Evolutionary conservation across 768 basidiomycete species (phyloP).

Genomic region (Trametes gibbosa): DNA sequence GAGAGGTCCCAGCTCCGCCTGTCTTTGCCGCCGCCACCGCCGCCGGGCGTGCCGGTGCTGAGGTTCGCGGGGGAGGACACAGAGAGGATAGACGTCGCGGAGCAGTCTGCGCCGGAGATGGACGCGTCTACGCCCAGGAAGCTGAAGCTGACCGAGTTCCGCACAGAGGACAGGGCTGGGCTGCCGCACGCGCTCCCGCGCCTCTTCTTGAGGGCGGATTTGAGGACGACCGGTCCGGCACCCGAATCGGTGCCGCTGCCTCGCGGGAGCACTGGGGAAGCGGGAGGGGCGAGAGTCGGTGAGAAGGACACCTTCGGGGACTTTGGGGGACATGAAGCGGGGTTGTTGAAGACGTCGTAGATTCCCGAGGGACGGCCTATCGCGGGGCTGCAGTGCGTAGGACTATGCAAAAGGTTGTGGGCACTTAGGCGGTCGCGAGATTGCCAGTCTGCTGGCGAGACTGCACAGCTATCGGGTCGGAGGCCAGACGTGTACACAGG

Average conservation of each 20-base stretch:
- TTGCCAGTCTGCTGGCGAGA: slow-evolving; percentile 12
- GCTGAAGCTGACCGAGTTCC: slow-evolving; percentile 15
- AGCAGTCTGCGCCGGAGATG: background rate
- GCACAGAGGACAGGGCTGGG: slow-evolving; percentile 13
- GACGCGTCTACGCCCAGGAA: background rate
- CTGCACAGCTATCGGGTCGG: slow-evolving; percentile 13
- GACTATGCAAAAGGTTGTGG: background rate
- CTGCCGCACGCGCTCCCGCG: slow-evolving; percentile 3
- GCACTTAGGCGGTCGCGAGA: background rate
- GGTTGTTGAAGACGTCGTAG: background rate
- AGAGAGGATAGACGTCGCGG: background rate
- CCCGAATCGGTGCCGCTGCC: background rate
- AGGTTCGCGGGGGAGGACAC: background rate
- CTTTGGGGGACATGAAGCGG: background rate
- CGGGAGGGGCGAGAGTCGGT: background rate
- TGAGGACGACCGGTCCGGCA: background rate
- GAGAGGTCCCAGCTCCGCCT: slow-evolving; percentile 22
- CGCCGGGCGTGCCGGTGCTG: too few species aligned
- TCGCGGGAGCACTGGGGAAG: background rate
- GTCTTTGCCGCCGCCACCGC: background rate
- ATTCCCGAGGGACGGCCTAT: background rate
- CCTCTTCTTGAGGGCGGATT: slow-evolving; percentile 1
- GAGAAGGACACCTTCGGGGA: slow-evolving; percentile 16
- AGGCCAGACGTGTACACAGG: slow-evolving; percentile 3
- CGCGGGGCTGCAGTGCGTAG: slow-evolving; percentile 6